A percentile compares a stretch with the other conserved stretches of the same genome.
phyloP scores from a whole-genome alignment of 306 rosid species.

The Morella rubra region DNA sequence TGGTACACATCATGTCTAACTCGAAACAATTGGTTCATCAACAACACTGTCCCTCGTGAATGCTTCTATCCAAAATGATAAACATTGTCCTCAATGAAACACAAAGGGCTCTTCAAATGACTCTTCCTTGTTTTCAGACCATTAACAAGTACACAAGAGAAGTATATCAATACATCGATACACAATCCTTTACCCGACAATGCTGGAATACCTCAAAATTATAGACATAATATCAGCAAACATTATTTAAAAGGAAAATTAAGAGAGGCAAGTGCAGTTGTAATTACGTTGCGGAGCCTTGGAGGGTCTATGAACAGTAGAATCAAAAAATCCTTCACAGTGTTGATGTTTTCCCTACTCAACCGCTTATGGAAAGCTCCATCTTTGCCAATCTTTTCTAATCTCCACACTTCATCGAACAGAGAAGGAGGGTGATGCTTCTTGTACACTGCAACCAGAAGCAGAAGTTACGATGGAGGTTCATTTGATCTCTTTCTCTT shows the following conservation, averaged over 20 bases:
- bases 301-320: conserved; percentile 69
- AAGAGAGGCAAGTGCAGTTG: conserved; percentile 22
- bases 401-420: conserved; percentile 93
- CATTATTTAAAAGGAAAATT: background rate
- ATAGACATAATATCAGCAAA: background rate
- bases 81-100: background rate
- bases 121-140: conserved; percentile 5
- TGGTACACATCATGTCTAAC: background rate
- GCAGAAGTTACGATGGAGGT: conserved; percentile 19
- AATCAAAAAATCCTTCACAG: conserved; percentile 84
- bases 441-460: conserved; percentile 75
- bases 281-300: conserved; percentile 78
- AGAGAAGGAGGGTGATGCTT: conserved; percentile 96
- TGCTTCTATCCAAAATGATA: background rate
- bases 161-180: background rate
- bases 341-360: conserved; percentile 60
- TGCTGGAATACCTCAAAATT: background rate
- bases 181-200: background rate
- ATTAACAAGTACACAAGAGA: background rate
- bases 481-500: conserved; percentile 19
- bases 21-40: background rate
- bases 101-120: background rate
- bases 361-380: conserved; percentile 97
- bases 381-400: conserved; percentile 94
- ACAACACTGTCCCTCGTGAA: background rate